Percentiles rank a stretch among this genome's conserved stretches.
phyloP scores from a whole-genome alignment of 257 asterid genomes.

The Gentiana macrophylla region DNA sequence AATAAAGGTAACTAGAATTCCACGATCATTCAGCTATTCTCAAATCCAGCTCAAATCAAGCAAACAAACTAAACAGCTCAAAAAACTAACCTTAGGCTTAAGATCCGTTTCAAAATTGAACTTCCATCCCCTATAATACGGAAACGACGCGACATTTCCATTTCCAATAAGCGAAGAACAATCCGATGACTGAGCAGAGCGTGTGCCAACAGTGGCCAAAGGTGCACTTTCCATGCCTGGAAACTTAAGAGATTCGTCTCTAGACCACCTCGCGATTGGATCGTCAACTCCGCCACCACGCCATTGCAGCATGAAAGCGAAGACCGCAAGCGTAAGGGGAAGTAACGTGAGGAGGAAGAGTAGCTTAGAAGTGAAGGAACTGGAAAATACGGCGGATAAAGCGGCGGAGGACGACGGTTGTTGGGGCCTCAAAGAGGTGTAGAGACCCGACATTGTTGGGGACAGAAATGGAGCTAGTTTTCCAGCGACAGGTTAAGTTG shows the following conservation, averaged over 20 bases:
- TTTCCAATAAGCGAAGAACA: conserved; percentile 23
- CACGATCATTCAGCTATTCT: neutral
- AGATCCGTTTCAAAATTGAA: conserved; percentile 29
- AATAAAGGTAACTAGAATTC: too few relatives aligned
- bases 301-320: conserved; percentile 48
- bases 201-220: conserved; percentile 14
- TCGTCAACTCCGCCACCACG: conserved; percentile 45
- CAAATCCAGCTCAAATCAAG: conserved; percentile 1
- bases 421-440: conserved; percentile 29
- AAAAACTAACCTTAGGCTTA: conserved; percentile 34
- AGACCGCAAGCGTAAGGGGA: conserved; percentile 30
- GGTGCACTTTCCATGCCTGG: conserved; percentile 42
- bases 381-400: conserved; percentile 15
- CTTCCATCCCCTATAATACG: conserved; percentile 38
- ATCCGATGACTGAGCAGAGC: conserved; percentile 19
- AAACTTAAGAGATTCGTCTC: conserved; percentile 31
- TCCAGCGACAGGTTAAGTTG: too few relatives aligned
- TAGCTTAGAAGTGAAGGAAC: conserved; percentile 22
- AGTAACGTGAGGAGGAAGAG: conserved; percentile 35
- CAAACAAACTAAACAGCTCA: neutral
- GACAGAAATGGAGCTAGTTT: neutral
- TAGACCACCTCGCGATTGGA: conserved; percentile 39
- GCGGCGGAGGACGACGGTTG: conserved; percentile 28
- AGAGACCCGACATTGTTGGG: conserved; percentile 35
- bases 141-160: conserved; percentile 23